These are phyloP conservation scores for Wickerhamiella siamensis DNA, from an alignment of 805 yeast genomes.

Conservation along the genomic window DNA sequence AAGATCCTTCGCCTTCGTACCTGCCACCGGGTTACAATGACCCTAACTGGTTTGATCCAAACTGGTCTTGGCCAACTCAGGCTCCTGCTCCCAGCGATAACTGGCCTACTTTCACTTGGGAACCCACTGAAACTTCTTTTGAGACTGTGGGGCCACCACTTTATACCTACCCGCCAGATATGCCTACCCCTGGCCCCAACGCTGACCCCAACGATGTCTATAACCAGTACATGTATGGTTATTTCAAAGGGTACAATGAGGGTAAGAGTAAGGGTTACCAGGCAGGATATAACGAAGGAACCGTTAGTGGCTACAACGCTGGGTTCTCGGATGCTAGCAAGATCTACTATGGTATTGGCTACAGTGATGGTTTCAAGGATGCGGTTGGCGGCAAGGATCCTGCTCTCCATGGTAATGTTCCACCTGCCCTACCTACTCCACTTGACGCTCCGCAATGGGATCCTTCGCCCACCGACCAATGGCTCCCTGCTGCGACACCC, in stretches of 20 bases:
- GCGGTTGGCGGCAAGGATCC: constrained; percentile 6
- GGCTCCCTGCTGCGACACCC: background rate
- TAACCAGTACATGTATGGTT: background rate
- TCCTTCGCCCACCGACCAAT: too few species aligned
- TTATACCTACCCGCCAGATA: background rate
- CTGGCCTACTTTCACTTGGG: background rate
- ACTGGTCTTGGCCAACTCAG: background rate
- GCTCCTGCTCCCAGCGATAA: background rate
- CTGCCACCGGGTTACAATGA: background rate
- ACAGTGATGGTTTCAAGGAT: constrained; percentile 12
- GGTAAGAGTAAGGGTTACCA: constrained; percentile 10
- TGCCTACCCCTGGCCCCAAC: background rate
- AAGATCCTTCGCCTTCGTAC: background rate
- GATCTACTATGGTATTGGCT: constrained; percentile 4
- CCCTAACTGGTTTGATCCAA: background rate
- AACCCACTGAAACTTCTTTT: background rate
- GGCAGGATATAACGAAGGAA: constrained; percentile 9
- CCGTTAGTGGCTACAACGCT: constrained; percentile 10
- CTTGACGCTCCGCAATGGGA: too few species aligned
- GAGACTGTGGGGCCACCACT: background rate
- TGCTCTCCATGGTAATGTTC: background rate
- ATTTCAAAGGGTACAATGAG: constrained; percentile 7
- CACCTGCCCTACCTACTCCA: too few species aligned
- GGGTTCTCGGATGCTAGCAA: background rate
- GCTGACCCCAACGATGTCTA: constrained; percentile 1